These are phyloP conservation scores for Cyberlindnera maritima DNA, from an alignment of 805 yeast genomes.

Conservation along the genomic window DNA sequence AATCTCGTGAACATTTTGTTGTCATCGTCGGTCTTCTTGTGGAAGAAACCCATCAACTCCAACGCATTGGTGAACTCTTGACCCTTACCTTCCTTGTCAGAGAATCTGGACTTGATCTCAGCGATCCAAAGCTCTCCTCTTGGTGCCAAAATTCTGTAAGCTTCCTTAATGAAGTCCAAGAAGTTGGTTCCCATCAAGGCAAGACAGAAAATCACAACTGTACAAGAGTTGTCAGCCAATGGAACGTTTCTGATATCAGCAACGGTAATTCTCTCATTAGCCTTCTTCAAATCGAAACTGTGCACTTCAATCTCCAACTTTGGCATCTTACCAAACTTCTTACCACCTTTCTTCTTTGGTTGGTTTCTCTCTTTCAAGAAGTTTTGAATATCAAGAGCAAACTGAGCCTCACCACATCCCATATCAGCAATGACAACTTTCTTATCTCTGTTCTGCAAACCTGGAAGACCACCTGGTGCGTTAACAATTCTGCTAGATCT, in stretches of 20 bases:
- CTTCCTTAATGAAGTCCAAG: conserved; percentile 87
- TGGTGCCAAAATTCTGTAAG: conserved; percentile 80
- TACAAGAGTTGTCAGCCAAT: conserved; percentile 69
- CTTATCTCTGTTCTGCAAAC: conserved; percentile 40
- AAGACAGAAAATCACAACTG: conserved; percentile 88
- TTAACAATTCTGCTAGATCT: conserved; percentile 67
- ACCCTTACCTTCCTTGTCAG: conserved; percentile 70
- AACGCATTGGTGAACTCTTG: conserved; percentile 79
- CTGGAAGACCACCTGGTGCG: conserved; percentile 97
- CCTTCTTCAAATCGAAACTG: conserved; percentile 87
- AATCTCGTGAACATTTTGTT: conserved; percentile 95
- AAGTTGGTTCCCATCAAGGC: conserved; percentile 98
- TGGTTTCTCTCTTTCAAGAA: conserved; percentile 39
- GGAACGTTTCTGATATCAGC: conserved; percentile 95
- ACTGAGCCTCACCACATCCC: conserved; percentile 99
- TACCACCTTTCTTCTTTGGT: conserved; percentile 34
- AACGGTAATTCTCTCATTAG: conserved; percentile 89
- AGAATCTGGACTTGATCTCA: conserved; percentile 90
- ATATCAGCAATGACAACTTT: conserved; percentile 88
- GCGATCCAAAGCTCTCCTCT: conserved; percentile 97
- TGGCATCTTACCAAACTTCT: conserved; percentile 20
- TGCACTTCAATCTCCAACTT: conserved; percentile 63
- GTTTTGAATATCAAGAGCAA: conserved; percentile 62
- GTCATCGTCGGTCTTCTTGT: conserved; percentile 77
- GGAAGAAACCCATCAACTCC: conserved; percentile 80